Evolutionary conservation across 169 alveolate genomes (phyloP).

Genomic region (Perkinsus chesapeaki): DNA sequence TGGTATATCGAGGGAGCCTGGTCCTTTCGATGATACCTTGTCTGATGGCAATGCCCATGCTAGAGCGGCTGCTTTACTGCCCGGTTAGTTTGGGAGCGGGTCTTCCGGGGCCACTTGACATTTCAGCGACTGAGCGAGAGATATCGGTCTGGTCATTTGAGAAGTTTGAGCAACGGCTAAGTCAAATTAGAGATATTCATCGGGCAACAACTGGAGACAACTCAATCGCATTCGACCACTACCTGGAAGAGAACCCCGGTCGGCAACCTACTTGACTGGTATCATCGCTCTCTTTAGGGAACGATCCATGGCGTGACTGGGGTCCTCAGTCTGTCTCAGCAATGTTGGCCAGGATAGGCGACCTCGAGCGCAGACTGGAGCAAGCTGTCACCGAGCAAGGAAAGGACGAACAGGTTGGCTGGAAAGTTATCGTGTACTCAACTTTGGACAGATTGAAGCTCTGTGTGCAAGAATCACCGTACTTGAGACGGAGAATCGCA

Average conservation of each 20-base stretch:
- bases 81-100: background rate
- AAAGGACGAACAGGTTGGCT: background rate
- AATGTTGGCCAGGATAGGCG: background rate
- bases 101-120: background rate
- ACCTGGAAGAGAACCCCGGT: background rate
- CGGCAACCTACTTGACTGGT: background rate
- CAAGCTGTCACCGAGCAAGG: background rate
- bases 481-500: background rate
- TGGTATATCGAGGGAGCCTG: background rate
- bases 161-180: background rate
- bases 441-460: background rate
- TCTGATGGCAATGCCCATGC: background rate
- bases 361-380: background rate
- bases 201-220: background rate
- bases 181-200: background rate
- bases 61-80: background rate
- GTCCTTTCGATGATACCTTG: background rate
- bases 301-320: background rate
- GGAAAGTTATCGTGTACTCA: background rate
- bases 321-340: background rate
- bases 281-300: background rate
- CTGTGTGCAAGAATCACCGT: background rate
- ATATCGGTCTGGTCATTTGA: background rate
- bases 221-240: background rate
- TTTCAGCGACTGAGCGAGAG: background rate